Percentiles rank a stretch among this genome's conserved stretches.
Conservation (phyloP, 352 stramenopile genomes). For the Phytopythium chamaehyphon region DNA sequence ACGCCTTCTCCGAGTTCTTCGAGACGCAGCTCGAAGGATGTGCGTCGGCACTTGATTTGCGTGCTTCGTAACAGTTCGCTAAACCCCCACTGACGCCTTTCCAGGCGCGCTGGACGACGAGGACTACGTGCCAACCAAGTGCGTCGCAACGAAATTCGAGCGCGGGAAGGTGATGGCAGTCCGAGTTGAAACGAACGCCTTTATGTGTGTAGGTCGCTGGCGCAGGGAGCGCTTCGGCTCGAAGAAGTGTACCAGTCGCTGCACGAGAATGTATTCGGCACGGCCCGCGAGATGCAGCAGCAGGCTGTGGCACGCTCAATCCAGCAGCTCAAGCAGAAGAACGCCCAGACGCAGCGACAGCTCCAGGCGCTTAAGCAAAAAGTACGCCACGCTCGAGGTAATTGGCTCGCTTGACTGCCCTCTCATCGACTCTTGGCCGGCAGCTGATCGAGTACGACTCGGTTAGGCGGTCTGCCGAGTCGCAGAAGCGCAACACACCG, state of each 20-base stretch:
- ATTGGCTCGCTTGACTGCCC: background rate
- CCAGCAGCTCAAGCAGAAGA: conserved; percentile 34
- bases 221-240: conserved; percentile 42
- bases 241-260: conserved; percentile 61
- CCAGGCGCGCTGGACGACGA: conserved; percentile 15
- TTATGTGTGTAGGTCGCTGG: conserved; percentile 22
- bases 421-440: background rate
- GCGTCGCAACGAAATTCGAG: too few species aligned
- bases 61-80: too few species aligned
- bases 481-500: conserved; percentile 48
- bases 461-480: conserved; percentile 56
- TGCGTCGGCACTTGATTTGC: background rate
- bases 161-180: background rate
- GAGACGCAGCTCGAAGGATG: conserved; percentile 32
- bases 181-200: too few species aligned
- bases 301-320: conserved; percentile 37
- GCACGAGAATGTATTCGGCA: conserved; percentile 38
- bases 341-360: conserved; percentile 34
- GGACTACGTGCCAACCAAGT: conserved; percentile 21
- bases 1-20: conserved; percentile 59
- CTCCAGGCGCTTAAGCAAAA: conserved; percentile 51
- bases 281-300: conserved; percentile 42
- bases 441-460: conserved; percentile 74
- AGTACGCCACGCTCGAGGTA: conserved; percentile 7
- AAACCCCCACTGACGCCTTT: background rate